Conservation (phyloP, 2,329 filamentous ascomycete species). For the Onygenales sp. region DNA sequence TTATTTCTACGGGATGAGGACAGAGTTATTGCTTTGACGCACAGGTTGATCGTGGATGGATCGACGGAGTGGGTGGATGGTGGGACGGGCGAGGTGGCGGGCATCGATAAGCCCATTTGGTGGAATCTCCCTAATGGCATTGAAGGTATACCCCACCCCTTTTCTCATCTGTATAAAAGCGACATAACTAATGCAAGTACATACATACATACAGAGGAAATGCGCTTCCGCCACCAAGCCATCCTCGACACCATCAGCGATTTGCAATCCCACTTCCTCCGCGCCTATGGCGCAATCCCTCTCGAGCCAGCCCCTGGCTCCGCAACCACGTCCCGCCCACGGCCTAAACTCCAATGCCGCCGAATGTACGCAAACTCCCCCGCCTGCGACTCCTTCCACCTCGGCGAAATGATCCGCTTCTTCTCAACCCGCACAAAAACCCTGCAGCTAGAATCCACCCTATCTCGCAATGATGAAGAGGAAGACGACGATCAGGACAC, state of each 20-base stretch:
- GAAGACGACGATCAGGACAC: constrained; percentile 10
- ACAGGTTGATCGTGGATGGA: constrained; percentile 26
- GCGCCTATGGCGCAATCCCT: constrained; percentile 30
- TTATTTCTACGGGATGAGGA: constrained; percentile 20
- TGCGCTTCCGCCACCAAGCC: constrained; percentile 32
- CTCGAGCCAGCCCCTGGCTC: constrained; percentile 10
- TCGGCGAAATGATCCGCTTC: constrained; percentile 36
- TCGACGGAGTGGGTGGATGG: constrained; percentile 27
- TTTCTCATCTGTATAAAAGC: background rate
- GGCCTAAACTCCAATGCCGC: constrained; percentile 25
- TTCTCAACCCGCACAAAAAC: constrained; percentile 32
- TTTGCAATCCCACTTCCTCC: constrained; percentile 33
- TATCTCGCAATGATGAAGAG: constrained; percentile 14
- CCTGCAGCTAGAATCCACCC: constrained; percentile 30
- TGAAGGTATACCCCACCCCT: constrained; percentile 24
- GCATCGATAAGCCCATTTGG: constrained; percentile 22
- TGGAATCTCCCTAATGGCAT: constrained; percentile 26
- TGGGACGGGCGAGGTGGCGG: constrained; percentile 13
- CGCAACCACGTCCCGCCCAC: constrained; percentile 10
- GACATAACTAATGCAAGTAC: background rate
- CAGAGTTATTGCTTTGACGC: constrained; percentile 22
- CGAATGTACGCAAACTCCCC: constrained; percentile 32
- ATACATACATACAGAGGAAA: constrained; percentile 24
- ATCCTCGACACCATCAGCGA: constrained; percentile 34
- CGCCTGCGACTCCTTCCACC: constrained; percentile 35